These are phyloP conservation scores for Pseudoturritis turrita DNA, from an alignment of 345 rosid genomes.

Conservation along the genomic window DNA sequence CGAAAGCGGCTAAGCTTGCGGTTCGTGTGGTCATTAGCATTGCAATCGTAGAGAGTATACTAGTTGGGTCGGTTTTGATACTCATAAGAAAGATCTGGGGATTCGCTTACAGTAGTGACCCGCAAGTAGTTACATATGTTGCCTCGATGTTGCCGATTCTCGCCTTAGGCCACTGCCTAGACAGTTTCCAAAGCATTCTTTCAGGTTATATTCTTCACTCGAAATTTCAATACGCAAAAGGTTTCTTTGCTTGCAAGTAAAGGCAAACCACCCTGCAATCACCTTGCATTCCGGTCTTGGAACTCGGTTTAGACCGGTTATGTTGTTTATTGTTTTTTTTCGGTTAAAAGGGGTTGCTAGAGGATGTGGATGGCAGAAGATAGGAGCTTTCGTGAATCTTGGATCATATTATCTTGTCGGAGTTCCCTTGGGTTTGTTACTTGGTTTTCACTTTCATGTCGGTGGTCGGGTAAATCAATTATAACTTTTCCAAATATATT, in stretches of 20 bases:
- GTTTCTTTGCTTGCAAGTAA: constrained; percentile 4
- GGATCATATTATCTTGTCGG: constrained; percentile 48
- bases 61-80: constrained; percentile 36
- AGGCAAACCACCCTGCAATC: not conserved
- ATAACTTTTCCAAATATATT: not conserved
- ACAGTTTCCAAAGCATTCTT: constrained; percentile 44
- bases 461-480: constrained; percentile 35
- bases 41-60: constrained; percentile 40
- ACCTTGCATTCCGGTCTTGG: not conserved
- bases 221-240: not conserved
- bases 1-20: constrained; percentile 42
- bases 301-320: not conserved
- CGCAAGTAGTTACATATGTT: constrained; percentile 32
- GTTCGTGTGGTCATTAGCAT: constrained; percentile 39
- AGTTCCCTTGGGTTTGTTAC: constrained; percentile 36
- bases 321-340: not conserved
- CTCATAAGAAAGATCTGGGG: constrained; percentile 48
- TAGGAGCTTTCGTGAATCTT: constrained; percentile 41
- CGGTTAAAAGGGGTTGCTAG: constrained; percentile 42
- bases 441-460: constrained; percentile 37
- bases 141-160: constrained; percentile 33
- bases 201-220: constrained; percentile 31
- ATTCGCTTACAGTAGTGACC: constrained; percentile 32
- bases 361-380: constrained; percentile 56
- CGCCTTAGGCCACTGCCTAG: constrained; percentile 35